Evolutionary conservation across 1,284 basidiomycete genomes (phyloP).

Genomic region (Microbotryum saponariae): DNA sequence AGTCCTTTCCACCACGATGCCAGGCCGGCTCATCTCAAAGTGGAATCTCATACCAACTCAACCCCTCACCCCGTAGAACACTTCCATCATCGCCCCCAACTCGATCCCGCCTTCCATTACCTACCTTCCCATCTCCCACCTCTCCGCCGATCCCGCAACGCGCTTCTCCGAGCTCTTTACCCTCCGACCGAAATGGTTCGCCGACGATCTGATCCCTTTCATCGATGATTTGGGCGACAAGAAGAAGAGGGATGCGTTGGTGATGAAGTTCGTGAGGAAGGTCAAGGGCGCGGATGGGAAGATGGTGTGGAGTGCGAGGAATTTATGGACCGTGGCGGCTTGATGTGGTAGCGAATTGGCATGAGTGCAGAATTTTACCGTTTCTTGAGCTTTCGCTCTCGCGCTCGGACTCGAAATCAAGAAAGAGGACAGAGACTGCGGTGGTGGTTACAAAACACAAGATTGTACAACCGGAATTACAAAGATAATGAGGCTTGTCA

Average conservation of each 20-base stretch:
- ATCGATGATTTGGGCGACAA: conserved; percentile 66
- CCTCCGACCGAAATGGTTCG: conserved; percentile 64
- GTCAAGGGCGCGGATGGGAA: conserved; percentile 59
- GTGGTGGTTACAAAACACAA: too few species aligned
- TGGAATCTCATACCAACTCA: background rate
- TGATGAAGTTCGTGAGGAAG: conserved; percentile 74
- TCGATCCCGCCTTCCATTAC: conserved; percentile 41
- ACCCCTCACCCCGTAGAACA: conserved; percentile 9
- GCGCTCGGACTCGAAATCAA: too few species aligned
- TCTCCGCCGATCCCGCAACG: conserved; percentile 63
- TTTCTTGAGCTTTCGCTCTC: too few species aligned
- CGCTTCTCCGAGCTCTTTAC: conserved; percentile 79
- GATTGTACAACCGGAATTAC: too few species aligned
- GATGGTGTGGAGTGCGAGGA: conserved; percentile 58
- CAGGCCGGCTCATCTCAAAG: background rate
- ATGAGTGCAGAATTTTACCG: too few species aligned
- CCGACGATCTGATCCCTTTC: conserved; percentile 70
- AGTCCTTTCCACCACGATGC: conserved; percentile 31
- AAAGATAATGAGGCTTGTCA: too few species aligned
- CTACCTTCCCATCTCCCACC: conserved; percentile 64
- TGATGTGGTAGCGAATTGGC: background rate
- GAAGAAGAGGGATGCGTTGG: conserved; percentile 77
- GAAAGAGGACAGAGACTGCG: too few species aligned
- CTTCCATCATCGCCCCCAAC: conserved; percentile 15
- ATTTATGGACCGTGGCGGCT: conserved; percentile 18